phyloP scores from a whole-genome alignment of 371 early-diverging fungal species.

The Mortierella sp. region DNA sequence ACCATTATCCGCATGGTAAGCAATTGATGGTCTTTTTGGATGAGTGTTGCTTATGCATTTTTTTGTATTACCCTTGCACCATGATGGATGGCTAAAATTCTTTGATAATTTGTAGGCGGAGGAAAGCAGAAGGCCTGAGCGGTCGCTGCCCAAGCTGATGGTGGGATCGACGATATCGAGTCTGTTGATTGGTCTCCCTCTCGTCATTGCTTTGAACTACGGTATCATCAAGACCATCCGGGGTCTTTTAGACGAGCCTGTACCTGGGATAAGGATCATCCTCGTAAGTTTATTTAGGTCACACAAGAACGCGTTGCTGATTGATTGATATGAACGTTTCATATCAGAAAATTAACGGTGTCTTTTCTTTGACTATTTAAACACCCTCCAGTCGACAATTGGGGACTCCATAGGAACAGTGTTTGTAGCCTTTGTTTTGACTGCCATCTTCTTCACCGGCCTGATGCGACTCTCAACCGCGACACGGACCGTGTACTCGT shows the following conservation, averaged over 20 bases:
- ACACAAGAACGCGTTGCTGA: not conserved
- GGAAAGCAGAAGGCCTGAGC: constrained; percentile 39
- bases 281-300: constrained; percentile 15
- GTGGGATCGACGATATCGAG: constrained; percentile 17
- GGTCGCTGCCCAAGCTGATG: constrained; percentile 26
- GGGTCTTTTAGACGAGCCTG: constrained; percentile 42
- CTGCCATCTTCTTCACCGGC: constrained; percentile 38
- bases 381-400: constrained; percentile 18
- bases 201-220: constrained; percentile 40
- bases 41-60: no score
- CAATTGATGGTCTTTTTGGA: not conserved
- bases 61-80: not conserved
- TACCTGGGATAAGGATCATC: constrained; percentile 33
- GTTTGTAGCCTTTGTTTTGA: constrained; percentile 26
- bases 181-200: constrained; percentile 27
- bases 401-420: constrained; percentile 22
- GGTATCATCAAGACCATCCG: constrained; percentile 33
- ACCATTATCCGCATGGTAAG: constrained; percentile 47
- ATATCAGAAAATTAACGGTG: not conserved
- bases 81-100: not conserved
- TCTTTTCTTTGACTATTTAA: not conserved
- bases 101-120: constrained; percentile 42
- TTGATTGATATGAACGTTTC: not conserved
- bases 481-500: constrained; percentile 32
- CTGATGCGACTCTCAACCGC: constrained; percentile 33